Conservation (phyloP, 2,329 filamentous ascomycete genomes). For the Colletotrichum tabaci region DNA sequence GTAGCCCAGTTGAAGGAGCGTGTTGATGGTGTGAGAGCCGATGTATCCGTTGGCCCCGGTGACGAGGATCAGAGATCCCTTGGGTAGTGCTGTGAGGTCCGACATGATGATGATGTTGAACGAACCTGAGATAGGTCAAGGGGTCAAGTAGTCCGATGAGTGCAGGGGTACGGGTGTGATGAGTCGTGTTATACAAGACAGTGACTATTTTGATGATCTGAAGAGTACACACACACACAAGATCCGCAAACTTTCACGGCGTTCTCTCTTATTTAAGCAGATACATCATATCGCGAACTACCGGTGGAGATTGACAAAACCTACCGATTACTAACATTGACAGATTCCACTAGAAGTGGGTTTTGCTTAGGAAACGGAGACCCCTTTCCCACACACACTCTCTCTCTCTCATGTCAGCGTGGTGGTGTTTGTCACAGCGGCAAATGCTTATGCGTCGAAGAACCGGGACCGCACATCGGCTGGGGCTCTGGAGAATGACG, state of each 20-base stretch:
- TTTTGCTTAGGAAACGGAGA: conserved; percentile 8
- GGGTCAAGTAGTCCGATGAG: too few relatives aligned
- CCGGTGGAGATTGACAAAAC: not conserved
- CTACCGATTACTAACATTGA: conserved; percentile 3
- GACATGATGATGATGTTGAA: conserved; percentile 33
- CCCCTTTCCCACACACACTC: not conserved
- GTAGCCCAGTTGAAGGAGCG: conserved; percentile 57
- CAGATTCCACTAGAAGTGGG: conserved; percentile 2
- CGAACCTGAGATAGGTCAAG: not conserved
- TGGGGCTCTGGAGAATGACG: not conserved
- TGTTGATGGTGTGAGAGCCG: conserved; percentile 56
- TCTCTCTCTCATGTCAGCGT: not conserved
- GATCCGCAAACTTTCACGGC: too few relatives aligned
- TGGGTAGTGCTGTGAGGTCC: conserved; percentile 43
- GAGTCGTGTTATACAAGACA: too few relatives aligned
- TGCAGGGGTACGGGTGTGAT: not conserved
- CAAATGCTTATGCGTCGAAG: not conserved
- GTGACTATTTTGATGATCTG: not conserved
- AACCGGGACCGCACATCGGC: not conserved
- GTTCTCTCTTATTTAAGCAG: not conserved
- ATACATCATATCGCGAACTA: not conserved
- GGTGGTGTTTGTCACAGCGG: conserved; percentile 1
- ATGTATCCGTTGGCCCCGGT: conserved; percentile 61
- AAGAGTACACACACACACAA: not conserved
- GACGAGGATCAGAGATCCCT: conserved; percentile 55